phyloP scores from a whole-genome alignment of 2,329 filamentous ascomycete genomes.

The Colletotrichum higginsianum region DNA sequence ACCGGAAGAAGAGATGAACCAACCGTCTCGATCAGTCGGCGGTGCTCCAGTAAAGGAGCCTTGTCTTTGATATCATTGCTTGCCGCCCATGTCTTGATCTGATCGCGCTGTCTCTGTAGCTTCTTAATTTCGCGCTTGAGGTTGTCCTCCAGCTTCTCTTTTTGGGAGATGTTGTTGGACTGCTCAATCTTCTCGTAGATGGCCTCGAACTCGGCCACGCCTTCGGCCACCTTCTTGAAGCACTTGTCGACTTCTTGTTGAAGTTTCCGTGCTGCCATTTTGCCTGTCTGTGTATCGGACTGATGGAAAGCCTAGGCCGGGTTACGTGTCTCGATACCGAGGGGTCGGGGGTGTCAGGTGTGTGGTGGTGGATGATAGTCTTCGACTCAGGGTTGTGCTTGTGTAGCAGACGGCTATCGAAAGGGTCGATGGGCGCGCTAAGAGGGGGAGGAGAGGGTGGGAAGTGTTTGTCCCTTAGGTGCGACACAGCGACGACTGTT shows the following conservation, averaged over 20 bases:
- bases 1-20: conserved; percentile 52
- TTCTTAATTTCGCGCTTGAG: conserved; percentile 99
- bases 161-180: conserved; percentile 92
- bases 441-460: not conserved
- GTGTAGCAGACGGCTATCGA: conserved; percentile 18
- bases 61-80: conserved; percentile 99
- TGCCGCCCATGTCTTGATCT: conserved; percentile 99
- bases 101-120: conserved; percentile 94
- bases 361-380: conserved; percentile 19
- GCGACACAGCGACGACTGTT: conserved; percentile 19
- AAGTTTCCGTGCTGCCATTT: conserved; percentile 95
- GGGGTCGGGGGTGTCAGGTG: conserved; percentile 24
- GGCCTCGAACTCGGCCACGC: conserved; percentile 89
- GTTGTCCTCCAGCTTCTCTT: conserved; percentile 98
- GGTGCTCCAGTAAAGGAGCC: conserved; percentile 91
- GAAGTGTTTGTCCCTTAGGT: conserved; percentile 15
- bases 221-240: conserved; percentile 98
- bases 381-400: conserved; percentile 23
- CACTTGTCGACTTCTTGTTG: conserved; percentile 99
- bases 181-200: conserved; percentile 99
- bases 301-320: conserved; percentile 6
- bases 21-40: conserved; percentile 98
- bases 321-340: conserved; percentile 26
- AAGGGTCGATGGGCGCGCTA: conserved; percentile 4
- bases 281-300: conserved; percentile 49